Evolutionary conservation across 192 early-diverging fungal species (phyloP).

Genomic region (Glomus cerebriforme): DNA sequence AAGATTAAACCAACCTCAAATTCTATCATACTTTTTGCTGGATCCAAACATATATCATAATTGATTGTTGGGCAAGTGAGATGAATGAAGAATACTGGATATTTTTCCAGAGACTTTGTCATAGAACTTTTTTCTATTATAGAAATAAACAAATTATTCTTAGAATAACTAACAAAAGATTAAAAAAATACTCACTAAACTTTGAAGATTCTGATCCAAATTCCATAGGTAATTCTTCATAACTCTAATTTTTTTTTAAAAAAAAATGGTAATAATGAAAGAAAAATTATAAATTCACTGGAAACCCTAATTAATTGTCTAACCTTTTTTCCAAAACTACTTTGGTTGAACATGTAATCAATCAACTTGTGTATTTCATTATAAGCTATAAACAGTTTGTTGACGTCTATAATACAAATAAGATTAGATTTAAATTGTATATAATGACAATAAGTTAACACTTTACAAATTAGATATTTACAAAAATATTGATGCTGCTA

Average conservation of each 20-base stretch:
- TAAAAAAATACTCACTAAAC: background rate
- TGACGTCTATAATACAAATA: slow-evolving; percentile 43
- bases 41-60: slow-evolving; percentile 59
- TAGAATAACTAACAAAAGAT: background rate
- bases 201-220: background rate
- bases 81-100: slow-evolving; percentile 59
- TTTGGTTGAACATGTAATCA: slow-evolving; percentile 41
- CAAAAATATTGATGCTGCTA: slow-evolving; percentile 60
- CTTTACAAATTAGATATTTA: slow-evolving; percentile 28
- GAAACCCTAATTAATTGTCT: no score
- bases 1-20: slow-evolving; percentile 46
- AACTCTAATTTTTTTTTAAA: background rate
- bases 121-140: slow-evolving; percentile 18
- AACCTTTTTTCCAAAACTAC: slow-evolving; percentile 38
- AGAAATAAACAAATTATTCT: background rate
- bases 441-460: background rate
- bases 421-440: background rate
- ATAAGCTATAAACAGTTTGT: slow-evolving; percentile 45
- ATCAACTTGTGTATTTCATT: slow-evolving; percentile 43
- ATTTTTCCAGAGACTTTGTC: slow-evolving; percentile 38
- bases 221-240: background rate
- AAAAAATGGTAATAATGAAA: background rate
- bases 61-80: slow-evolving; percentile 46
- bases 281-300: background rate
- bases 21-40: slow-evolving; percentile 53